Conservation (phyloP, 75 land plant species). For the Selaginella tamariscina region DNA sequence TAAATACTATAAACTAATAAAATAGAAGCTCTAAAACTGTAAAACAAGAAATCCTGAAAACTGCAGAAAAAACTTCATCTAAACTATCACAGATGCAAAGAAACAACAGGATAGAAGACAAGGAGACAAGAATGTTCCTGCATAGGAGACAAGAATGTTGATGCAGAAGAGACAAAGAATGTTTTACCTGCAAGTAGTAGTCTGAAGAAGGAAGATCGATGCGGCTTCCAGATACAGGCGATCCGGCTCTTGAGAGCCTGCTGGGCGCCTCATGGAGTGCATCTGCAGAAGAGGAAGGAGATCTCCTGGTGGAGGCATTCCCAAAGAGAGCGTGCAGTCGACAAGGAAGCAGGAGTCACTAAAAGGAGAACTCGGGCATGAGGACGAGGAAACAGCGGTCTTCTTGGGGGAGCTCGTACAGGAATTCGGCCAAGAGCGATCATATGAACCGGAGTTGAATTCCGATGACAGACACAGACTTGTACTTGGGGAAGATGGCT, state of each 20-base stretch:
- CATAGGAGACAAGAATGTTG: too few relatives aligned
- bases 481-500: not conserved
- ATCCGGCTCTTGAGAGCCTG: not conserved
- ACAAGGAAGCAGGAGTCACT: conserved; percentile 20
- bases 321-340: conserved; percentile 62
- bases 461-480: not conserved
- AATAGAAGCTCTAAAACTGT: too few relatives aligned
- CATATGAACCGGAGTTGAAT: not conserved
- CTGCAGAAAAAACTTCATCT: too few relatives aligned
- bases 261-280: not conserved
- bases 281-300: not conserved
- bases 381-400: conserved; percentile 23
- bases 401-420: not conserved
- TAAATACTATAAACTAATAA: too few relatives aligned
- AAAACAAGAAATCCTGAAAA: too few relatives aligned
- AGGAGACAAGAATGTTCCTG: too few relatives aligned
- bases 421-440: not conserved
- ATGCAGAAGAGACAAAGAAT: too few relatives aligned
- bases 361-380: conserved; percentile 13
- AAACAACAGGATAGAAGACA: too few relatives aligned
- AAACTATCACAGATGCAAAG: too few relatives aligned
- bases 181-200: too few relatives aligned
- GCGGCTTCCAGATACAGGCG: not conserved
- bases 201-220: not conserved
- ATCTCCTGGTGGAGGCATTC: conserved; percentile 51